Conservation (phyloP, 768 basidiomycete genomes). For the Hygrophoropsis aurantiaca region DNA sequence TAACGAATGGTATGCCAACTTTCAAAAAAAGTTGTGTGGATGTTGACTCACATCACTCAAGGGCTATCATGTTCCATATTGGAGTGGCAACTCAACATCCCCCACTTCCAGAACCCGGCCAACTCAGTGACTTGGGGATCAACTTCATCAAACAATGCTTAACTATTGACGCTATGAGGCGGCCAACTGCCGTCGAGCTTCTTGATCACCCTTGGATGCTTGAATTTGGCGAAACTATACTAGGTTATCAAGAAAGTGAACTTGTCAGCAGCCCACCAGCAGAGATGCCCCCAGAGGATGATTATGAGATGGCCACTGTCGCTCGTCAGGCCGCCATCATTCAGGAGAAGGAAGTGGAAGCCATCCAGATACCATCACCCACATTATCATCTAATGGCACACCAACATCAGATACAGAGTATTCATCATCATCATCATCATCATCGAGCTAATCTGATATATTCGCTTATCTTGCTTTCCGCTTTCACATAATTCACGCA, state of each 20-base stretch:
- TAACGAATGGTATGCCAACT: conserved; percentile 84
- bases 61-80: conserved; percentile 99
- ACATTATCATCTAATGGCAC: conserved; percentile 41
- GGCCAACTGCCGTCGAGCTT: conserved; percentile 84
- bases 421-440: no score
- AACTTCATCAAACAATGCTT: conserved; percentile 93
- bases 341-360: conserved; percentile 61
- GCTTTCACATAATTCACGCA: not conserved
- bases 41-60: conserved; percentile 29
- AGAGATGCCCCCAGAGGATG: conserved; percentile 47
- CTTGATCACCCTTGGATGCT: conserved; percentile 90
- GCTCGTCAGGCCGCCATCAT: conserved; percentile 57
- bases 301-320: conserved; percentile 48
- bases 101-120: conserved; percentile 86
- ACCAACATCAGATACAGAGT: conserved; percentile 28
- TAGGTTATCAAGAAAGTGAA: conserved; percentile 67
- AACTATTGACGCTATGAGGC: conserved; percentile 77
- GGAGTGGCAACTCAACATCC: conserved; percentile 97
- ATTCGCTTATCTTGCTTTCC: not conserved
- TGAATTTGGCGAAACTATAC: conserved; percentile 70
- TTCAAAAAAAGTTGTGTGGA: not conserved
- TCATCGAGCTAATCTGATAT: not conserved
- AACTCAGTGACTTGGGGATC: conserved; percentile 87
- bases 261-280: conserved; percentile 47
- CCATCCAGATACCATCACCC: conserved; percentile 53